These are phyloP conservation scores for Kazachstania psychrophila DNA, from an alignment of 805 yeast genomes.

Conservation along the genomic window DNA sequence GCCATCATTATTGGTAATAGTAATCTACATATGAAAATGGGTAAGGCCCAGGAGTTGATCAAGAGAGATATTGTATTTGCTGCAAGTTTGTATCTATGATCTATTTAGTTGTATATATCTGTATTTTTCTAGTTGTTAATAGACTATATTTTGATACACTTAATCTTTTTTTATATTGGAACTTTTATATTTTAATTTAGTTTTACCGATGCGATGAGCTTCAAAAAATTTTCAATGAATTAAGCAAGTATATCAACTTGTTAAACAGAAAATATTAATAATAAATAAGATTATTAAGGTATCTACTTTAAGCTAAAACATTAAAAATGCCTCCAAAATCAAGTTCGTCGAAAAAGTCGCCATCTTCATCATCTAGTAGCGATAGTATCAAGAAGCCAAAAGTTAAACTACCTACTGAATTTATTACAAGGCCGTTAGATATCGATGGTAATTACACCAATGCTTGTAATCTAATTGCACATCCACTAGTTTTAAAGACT, in stretches of 20 bases:
- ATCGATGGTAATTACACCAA: slow-evolving; percentile 23
- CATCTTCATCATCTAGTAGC: slow-evolving; percentile 11
- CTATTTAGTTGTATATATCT: neutral
- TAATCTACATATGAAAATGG: slow-evolving; percentile 79
- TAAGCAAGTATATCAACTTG: too few relatives aligned
- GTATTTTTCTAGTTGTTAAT: neutral
- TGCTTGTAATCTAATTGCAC: slow-evolving; percentile 33
- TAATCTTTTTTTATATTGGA: neutral
- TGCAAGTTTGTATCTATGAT: slow-evolving; percentile 74
- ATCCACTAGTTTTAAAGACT: slow-evolving; percentile 38
- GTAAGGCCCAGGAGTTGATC: slow-evolving; percentile 85
- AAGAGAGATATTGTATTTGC: slow-evolving; percentile 96
- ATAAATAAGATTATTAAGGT: too few relatives aligned
- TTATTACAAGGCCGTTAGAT: slow-evolving; percentile 32
- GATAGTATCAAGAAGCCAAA: slow-evolving; percentile 19
- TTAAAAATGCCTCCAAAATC: slow-evolving; percentile 26
- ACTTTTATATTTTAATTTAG: neutral
- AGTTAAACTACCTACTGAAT: slow-evolving; percentile 32
- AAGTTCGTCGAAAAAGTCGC: slow-evolving; percentile 22
- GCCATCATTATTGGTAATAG: slow-evolving; percentile 92
- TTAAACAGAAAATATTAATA: too few relatives aligned
- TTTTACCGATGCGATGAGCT: slow-evolving; percentile 2
- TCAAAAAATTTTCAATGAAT: too few relatives aligned
- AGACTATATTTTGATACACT: too few relatives aligned
- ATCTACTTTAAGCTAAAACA: too few relatives aligned